Evolutionary conservation across 2,329 filamentous ascomycete species (phyloP).

Genomic region (Cercospora citrullina): DNA sequence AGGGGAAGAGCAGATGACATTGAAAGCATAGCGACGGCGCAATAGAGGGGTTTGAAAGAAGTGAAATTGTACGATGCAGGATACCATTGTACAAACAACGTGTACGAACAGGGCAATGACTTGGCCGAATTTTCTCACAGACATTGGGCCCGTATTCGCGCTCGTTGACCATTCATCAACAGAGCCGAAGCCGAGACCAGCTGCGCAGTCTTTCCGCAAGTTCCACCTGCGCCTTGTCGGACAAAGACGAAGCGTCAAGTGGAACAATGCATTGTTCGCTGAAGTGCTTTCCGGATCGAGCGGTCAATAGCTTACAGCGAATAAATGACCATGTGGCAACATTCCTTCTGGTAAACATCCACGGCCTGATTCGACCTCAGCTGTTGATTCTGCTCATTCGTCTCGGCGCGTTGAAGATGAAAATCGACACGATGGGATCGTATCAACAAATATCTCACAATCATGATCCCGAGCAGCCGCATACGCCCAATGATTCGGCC

Average conservation of each 20-base stretch:
- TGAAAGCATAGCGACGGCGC: conserved; percentile 26
- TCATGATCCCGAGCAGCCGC: conserved; percentile 7
- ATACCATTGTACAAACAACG: conserved; percentile 12
- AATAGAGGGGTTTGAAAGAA: not conserved
- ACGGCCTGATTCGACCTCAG: not conserved
- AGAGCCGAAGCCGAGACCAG: not conserved
- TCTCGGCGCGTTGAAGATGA: not conserved
- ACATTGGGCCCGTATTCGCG: not conserved
- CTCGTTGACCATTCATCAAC: not conserved
- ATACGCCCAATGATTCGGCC: not conserved
- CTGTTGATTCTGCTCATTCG: not conserved
- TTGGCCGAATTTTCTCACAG: not conserved
- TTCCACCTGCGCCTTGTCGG: not conserved
- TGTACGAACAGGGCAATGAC: not conserved
- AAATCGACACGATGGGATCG: conserved; percentile 7
- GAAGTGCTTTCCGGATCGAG: not conserved
- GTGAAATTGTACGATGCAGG: not conserved
- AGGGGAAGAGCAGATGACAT: not conserved
- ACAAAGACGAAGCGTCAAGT: not conserved
- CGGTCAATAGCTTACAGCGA: not conserved
- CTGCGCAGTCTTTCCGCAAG: not conserved
- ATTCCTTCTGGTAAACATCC: not conserved
- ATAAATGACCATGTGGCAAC: not conserved
- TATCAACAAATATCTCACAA: conserved; percentile 1
- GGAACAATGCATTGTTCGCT: not conserved